These are phyloP conservation scores for Phialocephala subalpina DNA, from an alignment of 2,329 filamentous ascomycete species.

Conservation along the genomic window DNA sequence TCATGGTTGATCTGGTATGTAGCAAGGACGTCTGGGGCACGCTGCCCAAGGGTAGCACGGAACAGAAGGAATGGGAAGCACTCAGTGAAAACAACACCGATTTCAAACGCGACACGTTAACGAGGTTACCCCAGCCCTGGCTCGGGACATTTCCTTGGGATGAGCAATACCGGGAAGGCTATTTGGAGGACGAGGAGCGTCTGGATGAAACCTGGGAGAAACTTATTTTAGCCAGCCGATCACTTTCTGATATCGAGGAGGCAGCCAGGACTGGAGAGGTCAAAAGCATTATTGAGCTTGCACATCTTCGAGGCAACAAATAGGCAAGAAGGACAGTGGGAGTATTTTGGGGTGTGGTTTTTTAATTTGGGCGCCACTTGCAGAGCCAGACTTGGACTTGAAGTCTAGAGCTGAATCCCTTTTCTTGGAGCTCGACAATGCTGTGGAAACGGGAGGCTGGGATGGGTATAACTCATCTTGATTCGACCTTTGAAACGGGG, in stretches of 20 bases:
- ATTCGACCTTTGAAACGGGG: too few relatives aligned
- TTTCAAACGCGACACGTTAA: not conserved
- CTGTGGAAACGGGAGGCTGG: too few relatives aligned
- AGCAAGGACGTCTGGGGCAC: not conserved
- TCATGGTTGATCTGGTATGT: not conserved
- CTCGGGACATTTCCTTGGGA: not conserved
- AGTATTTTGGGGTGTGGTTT: too few relatives aligned
- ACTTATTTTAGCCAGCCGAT: slow-evolving; percentile 1
- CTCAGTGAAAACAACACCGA: not conserved
- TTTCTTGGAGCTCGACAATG: too few relatives aligned
- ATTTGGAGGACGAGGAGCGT: not conserved
- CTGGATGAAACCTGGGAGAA: slow-evolving; percentile 6
- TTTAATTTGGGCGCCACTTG: too few relatives aligned
- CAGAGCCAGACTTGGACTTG: too few relatives aligned
- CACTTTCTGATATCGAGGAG: not conserved
- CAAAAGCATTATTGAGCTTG: slow-evolving; percentile 9
- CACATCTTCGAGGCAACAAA: not conserved
- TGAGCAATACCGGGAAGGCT: not conserved
- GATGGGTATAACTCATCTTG: too few relatives aligned
- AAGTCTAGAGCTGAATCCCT: too few relatives aligned
- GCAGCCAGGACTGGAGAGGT: not conserved
- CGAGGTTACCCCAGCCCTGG: not conserved
- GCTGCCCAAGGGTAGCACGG: not conserved
- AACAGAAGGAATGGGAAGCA: not conserved
- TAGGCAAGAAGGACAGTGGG: not conserved